These are phyloP conservation scores for Quercus cerris DNA, from an alignment of 306 rosid species.

Conservation along the genomic window DNA sequence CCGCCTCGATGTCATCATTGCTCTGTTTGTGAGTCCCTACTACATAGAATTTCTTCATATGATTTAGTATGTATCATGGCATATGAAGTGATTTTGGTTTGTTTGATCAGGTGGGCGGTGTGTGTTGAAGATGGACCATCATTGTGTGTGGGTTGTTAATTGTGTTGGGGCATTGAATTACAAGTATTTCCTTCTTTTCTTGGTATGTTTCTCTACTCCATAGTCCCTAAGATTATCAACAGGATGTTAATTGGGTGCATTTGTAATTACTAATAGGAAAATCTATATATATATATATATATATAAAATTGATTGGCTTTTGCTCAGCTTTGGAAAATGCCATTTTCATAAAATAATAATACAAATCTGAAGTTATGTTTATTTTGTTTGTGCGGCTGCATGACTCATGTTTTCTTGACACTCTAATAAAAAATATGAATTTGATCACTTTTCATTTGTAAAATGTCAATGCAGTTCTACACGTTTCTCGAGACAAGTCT, in stretches of 20 bases:
- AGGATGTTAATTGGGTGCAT: neutral
- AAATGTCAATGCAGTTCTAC: conserved; percentile 71
- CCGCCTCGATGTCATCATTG: conserved; percentile 98
- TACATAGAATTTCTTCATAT: neutral
- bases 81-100: conserved; percentile 7
- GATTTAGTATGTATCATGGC: neutral
- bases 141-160: conserved; percentile 98
- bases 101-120: conserved; percentile 88
- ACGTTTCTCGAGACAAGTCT: conserved; percentile 94
- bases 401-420: neutral
- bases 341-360: neutral
- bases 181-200: conserved; percentile 89
- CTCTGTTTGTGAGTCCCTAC: conserved; percentile 85
- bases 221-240: neutral
- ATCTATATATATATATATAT: too few relatives aligned
- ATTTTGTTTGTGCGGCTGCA: conserved; percentile 3
- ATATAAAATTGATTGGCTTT: neutral
- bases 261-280: too few relatives aligned
- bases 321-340: conserved; percentile 6
- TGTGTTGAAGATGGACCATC: conserved; percentile 99
- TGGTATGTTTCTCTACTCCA: conserved; percentile 55
- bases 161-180: conserved; percentile 97
- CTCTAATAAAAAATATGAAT: neutral
- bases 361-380: neutral
- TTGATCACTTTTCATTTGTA: conserved; percentile 16